A percentile compares a stretch with the other conserved stretches of the same genome.
Conservation (phyloP, 2,329 filamentous ascomycete genomes). For the Dactylellina drechsleri region DNA sequence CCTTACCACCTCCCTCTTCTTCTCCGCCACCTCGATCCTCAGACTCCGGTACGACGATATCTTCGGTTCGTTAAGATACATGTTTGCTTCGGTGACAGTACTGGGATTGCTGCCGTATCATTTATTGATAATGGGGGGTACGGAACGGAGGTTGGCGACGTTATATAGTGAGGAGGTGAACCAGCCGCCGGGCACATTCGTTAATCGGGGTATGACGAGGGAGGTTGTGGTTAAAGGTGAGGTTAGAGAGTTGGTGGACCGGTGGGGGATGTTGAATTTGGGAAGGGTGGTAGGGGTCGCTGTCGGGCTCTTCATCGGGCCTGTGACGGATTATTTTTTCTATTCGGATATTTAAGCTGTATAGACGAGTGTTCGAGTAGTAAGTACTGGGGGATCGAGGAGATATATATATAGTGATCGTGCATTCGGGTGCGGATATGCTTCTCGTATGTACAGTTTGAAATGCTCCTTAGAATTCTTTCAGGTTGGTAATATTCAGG, state of each 20-base stretch:
- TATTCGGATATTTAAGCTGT: no score
- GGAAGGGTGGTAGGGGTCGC: constrained; percentile 26
- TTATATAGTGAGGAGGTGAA: constrained; percentile 39
- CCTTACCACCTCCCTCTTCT: constrained; percentile 10
- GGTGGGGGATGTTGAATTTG: constrained; percentile 43
- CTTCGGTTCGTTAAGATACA: constrained; percentile 8
- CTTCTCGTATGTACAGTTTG: no score
- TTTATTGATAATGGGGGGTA: constrained; percentile 24
- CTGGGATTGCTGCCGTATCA: constrained; percentile 22
- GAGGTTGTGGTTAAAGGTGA: constrained; percentile 37
- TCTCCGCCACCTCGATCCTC: constrained; percentile 9
- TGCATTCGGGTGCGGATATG: no score
- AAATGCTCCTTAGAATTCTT: no score
- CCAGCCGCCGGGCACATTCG: not conserved
- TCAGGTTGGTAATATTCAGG: no score
- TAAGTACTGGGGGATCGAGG: no score
- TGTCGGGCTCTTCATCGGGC: constrained; percentile 18
- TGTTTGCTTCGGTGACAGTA: constrained; percentile 6
- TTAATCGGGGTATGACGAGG: constrained; percentile 5
- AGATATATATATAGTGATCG: no score
- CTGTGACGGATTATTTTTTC: not conserved
- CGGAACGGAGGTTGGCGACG: constrained; percentile 26
- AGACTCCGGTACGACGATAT: not conserved
- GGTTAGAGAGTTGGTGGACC: constrained; percentile 40
- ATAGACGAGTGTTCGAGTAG: no score